Evolutionary conservation across 2,329 filamentous ascomycete species (phyloP), one percentile per base, ranked within the genome.

Genomic region (Sclerotinia trifoliorum): DNA sequence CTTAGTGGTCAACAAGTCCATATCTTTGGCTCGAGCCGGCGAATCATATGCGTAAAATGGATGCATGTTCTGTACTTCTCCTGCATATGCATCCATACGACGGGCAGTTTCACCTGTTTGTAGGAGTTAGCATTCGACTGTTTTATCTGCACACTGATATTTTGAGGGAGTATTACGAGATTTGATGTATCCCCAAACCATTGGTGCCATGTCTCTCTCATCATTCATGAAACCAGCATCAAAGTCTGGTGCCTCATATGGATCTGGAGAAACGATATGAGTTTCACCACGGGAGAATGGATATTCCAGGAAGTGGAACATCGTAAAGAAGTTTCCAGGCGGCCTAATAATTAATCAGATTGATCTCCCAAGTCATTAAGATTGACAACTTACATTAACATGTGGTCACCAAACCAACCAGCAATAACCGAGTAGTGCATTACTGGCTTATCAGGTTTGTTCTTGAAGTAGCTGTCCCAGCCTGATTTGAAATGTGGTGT

Each of bases 151-250:
- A 51, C 11, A 51, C 11, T 1, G 1, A 6, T 4, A 13, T 26
- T 39, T 2, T 74, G 79, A 68, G 88, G 87, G 70, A 86, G 81
- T 7, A 82, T 75, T 86, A 4, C 91, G 85, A 1, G 91, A 15
- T 79, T 77, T 66, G 83, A 82, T 54, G 76, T 76, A 49, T 80
- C 71, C 91, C 90, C 91, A 93, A 7, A 94, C 90, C 88, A 91
- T 92, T 11, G 91, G 90, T 0, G 88, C 90, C 90, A 94, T 93
- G 75, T 94, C 91, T 32, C 91, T 84, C 79, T 92, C 89, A 79
- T 94, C 91, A 74, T 92, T 94, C 90, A 94, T 93, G 82, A 93
- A 94, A 29, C 90, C 90, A 1, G 89, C 86, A 77, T 94, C 91
- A 74, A 94, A 93, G 80, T 93, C 91, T 0, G 90, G 90, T 19